These are phyloP conservation scores for Recurvomyces mirabilis DNA, from an alignment of 495 filamentous ascomycete species.

Conservation along the genomic window DNA sequence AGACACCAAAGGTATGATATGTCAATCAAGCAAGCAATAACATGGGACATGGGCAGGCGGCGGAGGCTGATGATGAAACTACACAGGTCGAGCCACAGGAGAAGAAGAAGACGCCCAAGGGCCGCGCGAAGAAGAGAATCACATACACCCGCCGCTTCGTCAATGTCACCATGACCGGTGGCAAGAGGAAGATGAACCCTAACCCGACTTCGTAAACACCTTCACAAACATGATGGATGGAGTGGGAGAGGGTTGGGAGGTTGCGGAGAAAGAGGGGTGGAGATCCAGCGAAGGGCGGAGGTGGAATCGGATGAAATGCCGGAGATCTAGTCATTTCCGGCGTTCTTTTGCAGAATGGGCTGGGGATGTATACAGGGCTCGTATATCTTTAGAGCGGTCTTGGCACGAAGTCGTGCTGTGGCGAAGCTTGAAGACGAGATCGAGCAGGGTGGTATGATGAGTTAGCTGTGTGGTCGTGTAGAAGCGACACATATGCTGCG, in stretches of 20 bases:
- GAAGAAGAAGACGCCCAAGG: conserved; percentile 92
- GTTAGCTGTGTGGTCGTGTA: too few species aligned
- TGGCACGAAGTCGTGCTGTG: not conserved
- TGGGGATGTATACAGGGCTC: not conserved
- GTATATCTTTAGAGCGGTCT: conserved; percentile 4
- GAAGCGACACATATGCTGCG: too few species aligned
- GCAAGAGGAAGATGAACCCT: conserved; percentile 89
- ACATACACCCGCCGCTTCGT: conserved; percentile 97
- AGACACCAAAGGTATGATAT: conserved; percentile 68
- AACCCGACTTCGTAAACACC: conserved; percentile 43
- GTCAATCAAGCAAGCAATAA: not conserved
- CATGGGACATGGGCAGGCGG: not conserved
- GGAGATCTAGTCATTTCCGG: not conserved
- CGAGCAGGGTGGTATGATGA: too few species aligned
- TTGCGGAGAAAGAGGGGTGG: not conserved
- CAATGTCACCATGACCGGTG: conserved; percentile 96
- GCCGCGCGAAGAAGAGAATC: conserved; percentile 96
- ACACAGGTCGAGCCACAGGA: conserved; percentile 73
- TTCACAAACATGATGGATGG: not conserved
- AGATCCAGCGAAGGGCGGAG: not conserved
- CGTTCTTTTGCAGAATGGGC: not conserved
- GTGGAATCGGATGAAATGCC: not conserved
- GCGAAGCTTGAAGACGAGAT: conserved; percentile 7
- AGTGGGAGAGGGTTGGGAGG: not conserved
- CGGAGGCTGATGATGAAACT: not conserved